Percentiles rank a stretch among this genome's conserved stretches.
phyloP scores from a whole-genome alignment of 23 red algal genomes.

The Agarophyton chilense region DNA sequence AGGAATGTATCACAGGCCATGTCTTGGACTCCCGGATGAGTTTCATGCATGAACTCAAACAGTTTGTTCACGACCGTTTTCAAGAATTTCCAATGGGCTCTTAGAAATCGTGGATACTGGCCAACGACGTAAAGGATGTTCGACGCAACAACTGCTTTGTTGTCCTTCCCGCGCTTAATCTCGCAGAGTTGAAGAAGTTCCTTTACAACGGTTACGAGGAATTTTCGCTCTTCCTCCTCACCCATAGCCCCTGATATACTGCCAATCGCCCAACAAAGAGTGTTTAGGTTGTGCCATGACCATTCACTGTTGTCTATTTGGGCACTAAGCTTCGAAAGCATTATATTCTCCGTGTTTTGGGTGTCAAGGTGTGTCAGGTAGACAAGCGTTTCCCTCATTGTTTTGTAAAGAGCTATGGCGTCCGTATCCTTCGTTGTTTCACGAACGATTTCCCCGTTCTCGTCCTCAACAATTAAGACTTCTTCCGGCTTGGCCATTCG shows the following conservation, averaged over 20 bases:
- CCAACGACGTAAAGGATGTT: slow-evolving; percentile 99
- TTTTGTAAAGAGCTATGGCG: slow-evolving; percentile 94
- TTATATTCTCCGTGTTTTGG: slow-evolving; percentile 89
- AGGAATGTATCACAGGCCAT: slow-evolving; percentile 99
- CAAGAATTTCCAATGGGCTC: slow-evolving; percentile 98
- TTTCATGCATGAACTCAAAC: slow-evolving; percentile 99
- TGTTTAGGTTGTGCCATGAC: slow-evolving; percentile 98
- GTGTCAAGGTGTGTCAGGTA: slow-evolving; percentile 94
- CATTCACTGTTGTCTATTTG: slow-evolving; percentile 95
- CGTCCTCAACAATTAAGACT: slow-evolving; percentile 98
- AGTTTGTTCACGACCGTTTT: slow-evolving; percentile 99
- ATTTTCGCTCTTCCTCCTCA: slow-evolving; percentile 93
- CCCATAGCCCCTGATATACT: slow-evolving; percentile 97
- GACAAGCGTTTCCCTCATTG: slow-evolving; percentile 94
- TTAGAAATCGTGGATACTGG: slow-evolving; percentile 97
- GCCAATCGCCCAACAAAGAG: slow-evolving; percentile 99
- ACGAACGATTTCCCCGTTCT: slow-evolving; percentile 98
- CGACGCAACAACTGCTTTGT: slow-evolving; percentile 98
- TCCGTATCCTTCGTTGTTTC: slow-evolving; percentile 98
- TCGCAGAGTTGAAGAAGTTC: slow-evolving; percentile 94
- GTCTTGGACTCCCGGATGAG: slow-evolving; percentile 98
- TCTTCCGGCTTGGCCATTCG: slow-evolving; percentile 99
- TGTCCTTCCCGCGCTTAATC: slow-evolving; percentile 98
- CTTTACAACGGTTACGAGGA: slow-evolving; percentile 97
- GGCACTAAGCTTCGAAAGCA: slow-evolving; percentile 84